These are phyloP conservation scores for Gnetum montanum DNA, from an alignment of 75 land plant genomes.

Conservation along the genomic window DNA sequence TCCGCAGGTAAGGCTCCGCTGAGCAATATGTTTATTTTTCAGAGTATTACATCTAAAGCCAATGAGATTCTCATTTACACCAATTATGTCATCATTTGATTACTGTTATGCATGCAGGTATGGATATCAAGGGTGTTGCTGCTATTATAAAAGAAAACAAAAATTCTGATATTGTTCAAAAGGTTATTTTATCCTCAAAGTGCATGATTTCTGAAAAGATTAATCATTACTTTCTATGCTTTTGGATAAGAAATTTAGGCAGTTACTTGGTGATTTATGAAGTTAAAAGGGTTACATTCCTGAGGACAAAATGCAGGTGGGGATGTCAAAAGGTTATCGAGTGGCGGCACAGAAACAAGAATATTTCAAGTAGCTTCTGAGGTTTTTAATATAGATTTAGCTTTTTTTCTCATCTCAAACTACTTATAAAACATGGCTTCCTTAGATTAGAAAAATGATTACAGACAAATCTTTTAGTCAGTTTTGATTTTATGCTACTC, in stretches of 20 bases:
- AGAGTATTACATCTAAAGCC: no score
- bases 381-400: no score
- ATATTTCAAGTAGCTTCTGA: conserved; percentile 16
- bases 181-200: conserved; percentile 58
- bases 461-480: no score
- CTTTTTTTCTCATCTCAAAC: no score
- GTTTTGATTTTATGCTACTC: no score
- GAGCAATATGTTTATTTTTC: neutral
- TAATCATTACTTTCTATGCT: no score
- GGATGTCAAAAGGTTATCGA: conserved; percentile 60
- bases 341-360: conserved; percentile 16
- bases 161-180: conserved; percentile 62
- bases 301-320: conserved; percentile 65
- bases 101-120: conserved; percentile 64
- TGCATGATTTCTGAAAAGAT: neutral
- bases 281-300: conserved; percentile 15
- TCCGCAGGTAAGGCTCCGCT: conserved; percentile 60
- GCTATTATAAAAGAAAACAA: conserved; percentile 81
- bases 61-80: no score
- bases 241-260: no score
- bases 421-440: no score
- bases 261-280: no score
- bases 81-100: no score
- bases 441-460: no score
- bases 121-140: conserved; percentile 94